Conservation (phyloP, 805 yeast species). For the Hanseniaspora thailandica region DNA sequence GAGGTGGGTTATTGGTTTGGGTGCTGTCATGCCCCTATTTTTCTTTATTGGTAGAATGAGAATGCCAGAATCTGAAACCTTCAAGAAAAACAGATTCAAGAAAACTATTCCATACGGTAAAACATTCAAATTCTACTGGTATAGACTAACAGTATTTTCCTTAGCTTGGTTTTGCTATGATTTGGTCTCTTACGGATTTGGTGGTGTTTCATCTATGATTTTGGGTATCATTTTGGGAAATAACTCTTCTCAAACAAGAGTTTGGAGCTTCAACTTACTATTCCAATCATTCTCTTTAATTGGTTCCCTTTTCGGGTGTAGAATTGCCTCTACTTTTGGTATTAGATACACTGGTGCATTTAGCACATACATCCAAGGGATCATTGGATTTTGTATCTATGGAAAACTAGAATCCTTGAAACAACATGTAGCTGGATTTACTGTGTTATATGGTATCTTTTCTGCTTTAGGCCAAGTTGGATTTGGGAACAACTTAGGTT, state of each 20-base stretch:
- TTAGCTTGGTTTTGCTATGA: constrained; percentile 87
- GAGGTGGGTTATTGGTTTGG: constrained; percentile 83
- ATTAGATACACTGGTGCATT: constrained; percentile 6
- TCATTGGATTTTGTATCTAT: constrained; percentile 76
- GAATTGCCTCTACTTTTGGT: constrained; percentile 57
- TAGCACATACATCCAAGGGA: constrained; percentile 42
- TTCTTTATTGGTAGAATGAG: constrained; percentile 67
- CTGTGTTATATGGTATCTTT: constrained; percentile 80
- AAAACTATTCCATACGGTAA: constrained; percentile 53
- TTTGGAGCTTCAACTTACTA: constrained; percentile 88
- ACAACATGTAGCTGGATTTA: constrained; percentile 61
- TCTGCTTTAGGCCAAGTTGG: constrained; percentile 78
- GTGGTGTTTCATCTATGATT: constrained; percentile 69
- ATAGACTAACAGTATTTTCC: constrained; percentile 57
- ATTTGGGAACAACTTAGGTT: constrained; percentile 81
- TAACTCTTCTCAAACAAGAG: constrained; percentile 46
- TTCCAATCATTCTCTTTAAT: constrained; percentile 81
- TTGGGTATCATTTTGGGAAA: constrained; percentile 46
- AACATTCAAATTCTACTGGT: constrained; percentile 72
- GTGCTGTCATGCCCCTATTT: constrained; percentile 76
- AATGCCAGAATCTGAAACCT: constrained; percentile 63
- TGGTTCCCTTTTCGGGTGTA: constrained; percentile 81
- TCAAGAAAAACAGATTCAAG: constrained; percentile 58
- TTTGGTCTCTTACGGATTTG: constrained; percentile 77
- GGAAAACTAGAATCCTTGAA: constrained; percentile 47